A percentile compares a stretch with the other conserved stretches of the same genome.
Conservation (phyloP, 768 basidiomycete genomes). For the Collybiopsis luxurians region DNA sequence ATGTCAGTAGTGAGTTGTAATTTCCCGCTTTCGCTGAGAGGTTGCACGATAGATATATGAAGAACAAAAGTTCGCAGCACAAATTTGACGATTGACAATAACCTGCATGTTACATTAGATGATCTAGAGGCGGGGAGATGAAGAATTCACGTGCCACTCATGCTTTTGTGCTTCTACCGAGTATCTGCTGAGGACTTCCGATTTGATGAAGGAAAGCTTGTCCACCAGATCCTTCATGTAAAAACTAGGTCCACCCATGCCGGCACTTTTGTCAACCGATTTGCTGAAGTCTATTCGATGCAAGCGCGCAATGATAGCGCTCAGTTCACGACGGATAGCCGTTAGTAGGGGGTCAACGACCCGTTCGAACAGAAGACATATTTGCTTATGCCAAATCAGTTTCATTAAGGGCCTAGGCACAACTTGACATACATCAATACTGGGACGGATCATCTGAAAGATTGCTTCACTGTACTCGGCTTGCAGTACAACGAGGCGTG, state of each 20-base stretch:
- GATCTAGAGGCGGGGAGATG: not conserved
- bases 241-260: conserved; percentile 66
- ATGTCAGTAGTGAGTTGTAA: conserved; percentile 94
- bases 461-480: conserved; percentile 67
- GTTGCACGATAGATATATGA: conserved; percentile 91
- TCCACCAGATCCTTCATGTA: conserved; percentile 94
- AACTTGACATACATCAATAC: conserved; percentile 47
- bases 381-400: conserved; percentile 34
- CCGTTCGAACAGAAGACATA: conserved; percentile 48
- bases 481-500: conserved; percentile 59
- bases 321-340: conserved; percentile 78
- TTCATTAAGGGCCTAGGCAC: conserved; percentile 3
- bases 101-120: conserved; percentile 35
- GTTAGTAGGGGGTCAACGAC: conserved; percentile 60
- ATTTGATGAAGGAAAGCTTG: conserved; percentile 79
- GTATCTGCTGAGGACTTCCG: conserved; percentile 71
- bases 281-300: conserved; percentile 85
- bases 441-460: conserved; percentile 49
- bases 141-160: conserved; percentile 65
- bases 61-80: conserved; percentile 85
- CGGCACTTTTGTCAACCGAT: conserved; percentile 60
- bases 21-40: conserved; percentile 90
- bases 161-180: conserved; percentile 66
- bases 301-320: conserved; percentile 74
- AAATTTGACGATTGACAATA: conserved; percentile 66